A percentile compares a stretch with the other conserved stretches of the same genome.
Evolutionary conservation across 75 land plant genomes (phyloP).

Genomic region (Pinus taeda): DNA sequence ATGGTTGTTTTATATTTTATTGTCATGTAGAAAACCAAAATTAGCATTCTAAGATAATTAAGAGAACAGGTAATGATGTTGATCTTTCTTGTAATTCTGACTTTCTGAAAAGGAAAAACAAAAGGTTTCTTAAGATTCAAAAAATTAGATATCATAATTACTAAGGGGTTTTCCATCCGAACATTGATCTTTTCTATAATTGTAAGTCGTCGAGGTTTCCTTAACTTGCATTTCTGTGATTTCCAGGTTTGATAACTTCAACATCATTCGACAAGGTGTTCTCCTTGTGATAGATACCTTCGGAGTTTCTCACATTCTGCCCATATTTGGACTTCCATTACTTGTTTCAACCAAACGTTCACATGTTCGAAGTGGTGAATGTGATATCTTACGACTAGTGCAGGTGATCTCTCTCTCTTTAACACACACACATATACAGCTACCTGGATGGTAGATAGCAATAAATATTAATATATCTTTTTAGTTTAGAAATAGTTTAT

Average conservation of each 20-base stretch:
- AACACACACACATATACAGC: neutral
- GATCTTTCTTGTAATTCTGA: neutral
- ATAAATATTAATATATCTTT: too few species aligned
- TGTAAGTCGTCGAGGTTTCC: neutral
- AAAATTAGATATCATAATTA: neutral
- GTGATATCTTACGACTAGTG: conserved; percentile 15
- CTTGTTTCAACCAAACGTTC: conserved; percentile 33
- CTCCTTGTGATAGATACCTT: conserved; percentile 90
- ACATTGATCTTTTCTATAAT: neutral
- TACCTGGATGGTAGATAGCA: too few species aligned
- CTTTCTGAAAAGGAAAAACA: neutral
- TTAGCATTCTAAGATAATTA: neutral
- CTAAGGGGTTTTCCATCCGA: neutral
- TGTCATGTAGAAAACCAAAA: neutral
- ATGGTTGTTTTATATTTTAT: neutral
- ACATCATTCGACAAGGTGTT: conserved; percentile 78
- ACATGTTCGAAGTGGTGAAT: neutral
- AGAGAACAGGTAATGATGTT: neutral
- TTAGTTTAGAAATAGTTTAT: too few species aligned
- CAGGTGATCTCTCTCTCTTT: conserved; percentile 21
- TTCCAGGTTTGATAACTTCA: conserved; percentile 89
- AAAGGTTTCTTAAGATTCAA: neutral
- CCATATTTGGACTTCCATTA: conserved; percentile 74
- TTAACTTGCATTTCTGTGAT: neutral
- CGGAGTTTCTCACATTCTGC: conserved; percentile 84